Conservation (phyloP, 257 asterid species). For the Echium plantagineum region DNA sequence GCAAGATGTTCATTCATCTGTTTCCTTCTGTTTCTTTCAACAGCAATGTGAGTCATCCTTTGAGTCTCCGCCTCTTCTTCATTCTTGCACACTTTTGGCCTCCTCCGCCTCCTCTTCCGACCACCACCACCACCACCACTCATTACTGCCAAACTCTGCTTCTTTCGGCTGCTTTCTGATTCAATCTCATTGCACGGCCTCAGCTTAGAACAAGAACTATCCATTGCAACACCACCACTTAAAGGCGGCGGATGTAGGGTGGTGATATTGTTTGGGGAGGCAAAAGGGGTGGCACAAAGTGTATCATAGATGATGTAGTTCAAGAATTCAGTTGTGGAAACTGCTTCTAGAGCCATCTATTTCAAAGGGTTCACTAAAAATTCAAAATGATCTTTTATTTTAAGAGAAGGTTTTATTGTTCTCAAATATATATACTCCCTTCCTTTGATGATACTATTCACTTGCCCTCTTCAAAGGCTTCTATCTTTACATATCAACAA, state of each 20-base stretch:
- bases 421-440: not conserved
- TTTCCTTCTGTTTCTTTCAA: constrained; percentile 81
- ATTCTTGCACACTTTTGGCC: constrained; percentile 67
- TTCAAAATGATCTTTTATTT: no score
- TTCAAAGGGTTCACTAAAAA: not conserved
- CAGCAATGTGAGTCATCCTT: constrained; percentile 98
- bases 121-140: constrained; percentile 29
- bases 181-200: not conserved
- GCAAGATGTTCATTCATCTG: constrained; percentile 93
- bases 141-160: constrained; percentile 11
- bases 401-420: not conserved
- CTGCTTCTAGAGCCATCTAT: constrained; percentile 68
- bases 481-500: constrained; percentile 43
- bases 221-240: not conserved
- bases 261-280: constrained; percentile 16
- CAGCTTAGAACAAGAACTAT: constrained; percentile 20
- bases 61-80: constrained; percentile 87
- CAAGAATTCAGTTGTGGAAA: constrained; percentile 57
- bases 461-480: constrained; percentile 34
- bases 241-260: not conserved
- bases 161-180: constrained; percentile 5
- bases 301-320: constrained; percentile 69
- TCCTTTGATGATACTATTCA: constrained; percentile 17
- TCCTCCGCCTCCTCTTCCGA: constrained; percentile 66
- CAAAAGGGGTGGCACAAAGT: constrained; percentile 27